phyloP scores from a whole-genome alignment of 2,329 filamentous ascomycete genomes.

The Onygena corvina region DNA sequence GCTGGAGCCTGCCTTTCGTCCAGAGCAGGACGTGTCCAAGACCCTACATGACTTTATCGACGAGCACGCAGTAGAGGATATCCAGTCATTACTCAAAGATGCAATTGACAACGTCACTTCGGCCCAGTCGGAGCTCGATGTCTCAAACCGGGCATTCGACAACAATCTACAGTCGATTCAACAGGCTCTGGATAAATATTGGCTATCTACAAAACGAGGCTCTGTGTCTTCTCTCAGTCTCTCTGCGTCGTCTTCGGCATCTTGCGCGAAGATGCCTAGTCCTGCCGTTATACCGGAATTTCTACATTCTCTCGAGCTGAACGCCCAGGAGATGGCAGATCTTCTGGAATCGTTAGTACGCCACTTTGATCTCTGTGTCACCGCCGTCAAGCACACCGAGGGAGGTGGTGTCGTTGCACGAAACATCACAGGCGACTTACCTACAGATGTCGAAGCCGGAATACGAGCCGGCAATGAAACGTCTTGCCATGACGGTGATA shows the following conservation, averaged over 20 bases:
- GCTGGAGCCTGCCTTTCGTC: conserved; percentile 46
- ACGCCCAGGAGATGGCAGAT: conserved; percentile 72
- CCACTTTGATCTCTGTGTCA: conserved; percentile 89
- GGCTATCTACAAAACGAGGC: conserved; percentile 24
- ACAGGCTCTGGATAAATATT: conserved; percentile 41
- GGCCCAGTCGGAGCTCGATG: conserved; percentile 46
- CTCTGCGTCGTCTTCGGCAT: conserved; percentile 28
- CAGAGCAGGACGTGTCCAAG: conserved; percentile 38
- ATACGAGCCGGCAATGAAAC: conserved; percentile 24
- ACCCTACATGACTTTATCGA: conserved; percentile 57
- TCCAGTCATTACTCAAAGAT: conserved; percentile 44
- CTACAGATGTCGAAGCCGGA: conserved; percentile 36
- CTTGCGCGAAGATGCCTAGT: conserved; percentile 23
- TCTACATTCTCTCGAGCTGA: conserved; percentile 53
- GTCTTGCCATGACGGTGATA: conserved; percentile 24
- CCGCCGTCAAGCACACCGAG: conserved; percentile 80
- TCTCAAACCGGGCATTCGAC: conserved; percentile 55
- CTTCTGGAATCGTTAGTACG: conserved; percentile 67
- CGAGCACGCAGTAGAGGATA: conserved; percentile 46
- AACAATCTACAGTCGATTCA: conserved; percentile 57
- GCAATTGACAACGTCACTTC: conserved; percentile 51
- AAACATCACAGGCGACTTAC: conserved; percentile 52
- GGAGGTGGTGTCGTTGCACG: conserved; percentile 58
- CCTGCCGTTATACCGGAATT: conserved; percentile 40
- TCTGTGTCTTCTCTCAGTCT: conserved; percentile 15